Evolutionary conservation across 192 early-diverging fungal species (phyloP).

Genomic region (Linnemannia exigua): DNA sequence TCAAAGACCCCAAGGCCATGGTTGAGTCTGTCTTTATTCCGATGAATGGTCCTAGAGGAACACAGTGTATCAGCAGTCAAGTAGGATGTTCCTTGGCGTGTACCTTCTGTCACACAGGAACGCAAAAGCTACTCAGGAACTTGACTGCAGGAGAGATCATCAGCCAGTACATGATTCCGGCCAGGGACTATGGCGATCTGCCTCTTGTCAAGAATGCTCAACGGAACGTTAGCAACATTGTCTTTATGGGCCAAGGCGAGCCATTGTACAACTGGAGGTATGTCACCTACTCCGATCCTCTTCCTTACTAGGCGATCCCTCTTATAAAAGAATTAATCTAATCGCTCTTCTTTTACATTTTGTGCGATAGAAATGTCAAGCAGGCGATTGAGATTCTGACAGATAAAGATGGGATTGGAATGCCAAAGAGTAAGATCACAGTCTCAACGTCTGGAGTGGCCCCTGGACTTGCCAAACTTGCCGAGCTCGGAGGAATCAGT

Average conservation of each 20-base stretch:
- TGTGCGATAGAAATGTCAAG: conserved; percentile 66
- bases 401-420: conserved; percentile 66
- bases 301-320: neutral
- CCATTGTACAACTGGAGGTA: conserved; percentile 88
- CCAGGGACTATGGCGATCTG: conserved; percentile 71
- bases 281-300: conserved; percentile 40
- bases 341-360: neutral
- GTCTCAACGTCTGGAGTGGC: conserved; percentile 89
- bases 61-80: conserved; percentile 86
- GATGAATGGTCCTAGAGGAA: conserved; percentile 68
- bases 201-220: conserved; percentile 60
- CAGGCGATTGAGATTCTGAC: conserved; percentile 72
- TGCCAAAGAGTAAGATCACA: conserved; percentile 85
- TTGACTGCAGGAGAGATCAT: conserved; percentile 79
- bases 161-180: conserved; percentile 78
- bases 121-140: conserved; percentile 85
- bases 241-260: conserved; percentile 96
- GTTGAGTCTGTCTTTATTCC: conserved; percentile 89
- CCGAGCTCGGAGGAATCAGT: conserved; percentile 75
- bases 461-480: conserved; percentile 83
- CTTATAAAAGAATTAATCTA: neutral
- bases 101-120: conserved; percentile 93
- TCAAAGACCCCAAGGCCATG: conserved; percentile 67
- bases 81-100: conserved; percentile 91
- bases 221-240: conserved; percentile 82